Evolutionary conservation across 2,329 filamentous ascomycete genomes (phyloP), one percentile per base, ranked within the genome.

Genomic region (Neonectria punicea): DNA sequence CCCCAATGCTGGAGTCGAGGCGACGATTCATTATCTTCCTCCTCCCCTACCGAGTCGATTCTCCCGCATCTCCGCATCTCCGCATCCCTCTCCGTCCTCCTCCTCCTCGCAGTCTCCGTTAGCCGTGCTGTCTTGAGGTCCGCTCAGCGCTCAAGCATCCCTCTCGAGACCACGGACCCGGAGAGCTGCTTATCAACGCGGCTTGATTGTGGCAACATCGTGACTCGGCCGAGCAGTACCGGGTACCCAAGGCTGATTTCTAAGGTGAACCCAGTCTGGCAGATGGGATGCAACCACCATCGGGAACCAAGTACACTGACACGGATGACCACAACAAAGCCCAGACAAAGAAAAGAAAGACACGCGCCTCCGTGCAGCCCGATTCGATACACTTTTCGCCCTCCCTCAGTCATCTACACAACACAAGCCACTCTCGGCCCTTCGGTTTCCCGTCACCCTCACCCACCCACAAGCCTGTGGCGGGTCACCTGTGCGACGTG

Each of bases 401-500:
- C 10, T 50, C 28, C 28, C 10, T 10, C 46, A 7, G 16, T 49
- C 46, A 9, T 49, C 46, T 49, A 28, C 22, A 32, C 25, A 34
- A 13, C 9, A 32, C 25, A 50, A 20, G 49, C 30, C 30, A 51
- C 30, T 51, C 28, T 16, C 11, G 44, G 25, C 44, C 22, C 20
- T 49, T n/a, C 11, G n/a, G 30, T 20, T 39, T 39, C 30, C 36
- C 22, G 49, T 18, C n/a, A 14, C 32, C 32, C 49, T 34, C 49
- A 51, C 49, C n/a, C 49, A 44, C 53, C 41, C 53, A 34, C 53
- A 43, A 43, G 22, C 18, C 53, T n/a, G 28, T 30, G 41, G 28
- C 30, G 36, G 20, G 58, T 57, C 36, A 53, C 46, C 53, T 44
- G 39, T 43, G 46, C 44, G 34, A 50, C 28, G 20, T 53, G 41